Conservation (phyloP, 225 moss, liverwort and hornwort species). For the Climacium dendroides region DNA sequence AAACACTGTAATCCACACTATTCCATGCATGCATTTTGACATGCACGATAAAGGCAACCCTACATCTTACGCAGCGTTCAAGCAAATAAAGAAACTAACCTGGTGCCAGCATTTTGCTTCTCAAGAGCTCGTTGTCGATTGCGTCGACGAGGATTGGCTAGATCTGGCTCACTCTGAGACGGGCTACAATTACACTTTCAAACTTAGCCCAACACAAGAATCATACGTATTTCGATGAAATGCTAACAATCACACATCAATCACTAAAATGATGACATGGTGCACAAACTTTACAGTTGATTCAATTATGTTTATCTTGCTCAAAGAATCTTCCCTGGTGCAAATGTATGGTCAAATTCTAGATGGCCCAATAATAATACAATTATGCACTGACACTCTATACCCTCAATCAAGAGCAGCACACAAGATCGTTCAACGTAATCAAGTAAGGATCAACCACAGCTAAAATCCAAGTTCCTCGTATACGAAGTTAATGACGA, state of each 20-base stretch:
- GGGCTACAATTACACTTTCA: conserved; percentile 51
- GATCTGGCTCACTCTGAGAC: conserved; percentile 93
- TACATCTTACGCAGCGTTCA: neutral
- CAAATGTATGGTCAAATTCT: neutral
- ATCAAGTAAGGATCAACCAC: neutral
- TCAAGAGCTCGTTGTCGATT: conserved; percentile 62
- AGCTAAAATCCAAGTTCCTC: neutral
- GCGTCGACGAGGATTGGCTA: conserved; percentile 76
- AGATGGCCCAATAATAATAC: neutral
- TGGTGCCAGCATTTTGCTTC: conserved; percentile 57
- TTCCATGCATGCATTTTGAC: neutral
- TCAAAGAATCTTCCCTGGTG: neutral
- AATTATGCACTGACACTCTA: neutral
- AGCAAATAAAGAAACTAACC: conserved; percentile 31
- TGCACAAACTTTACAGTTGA: neutral
- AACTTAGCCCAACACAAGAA: neutral
- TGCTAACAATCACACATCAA: neutral
- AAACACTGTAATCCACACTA: neutral
- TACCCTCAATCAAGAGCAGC: neutral
- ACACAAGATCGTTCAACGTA: neutral
- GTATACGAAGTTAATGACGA: neutral
- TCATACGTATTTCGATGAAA: neutral
- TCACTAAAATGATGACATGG: neutral
- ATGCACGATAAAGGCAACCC: neutral
- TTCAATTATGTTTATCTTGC: neutral